Conservation (phyloP, 495 filamentous ascomycete genomes). For the Lepidopterella palustris region DNA sequence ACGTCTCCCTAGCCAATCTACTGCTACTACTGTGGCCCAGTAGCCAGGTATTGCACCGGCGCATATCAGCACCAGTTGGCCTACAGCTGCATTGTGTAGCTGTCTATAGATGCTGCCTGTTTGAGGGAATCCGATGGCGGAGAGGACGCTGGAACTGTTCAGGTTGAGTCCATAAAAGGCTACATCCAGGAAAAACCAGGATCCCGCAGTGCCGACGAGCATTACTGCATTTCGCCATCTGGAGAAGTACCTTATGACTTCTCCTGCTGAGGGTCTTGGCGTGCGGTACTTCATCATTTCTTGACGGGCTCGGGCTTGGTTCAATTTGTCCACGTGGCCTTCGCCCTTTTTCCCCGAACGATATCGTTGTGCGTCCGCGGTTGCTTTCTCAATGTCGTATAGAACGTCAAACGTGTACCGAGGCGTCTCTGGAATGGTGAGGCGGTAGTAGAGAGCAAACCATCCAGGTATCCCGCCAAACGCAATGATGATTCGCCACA, state of each 20-base stretch:
- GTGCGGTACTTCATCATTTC: conserved; percentile 45
- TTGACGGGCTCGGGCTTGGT: conserved; percentile 46
- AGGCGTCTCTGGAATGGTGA: conserved; percentile 80
- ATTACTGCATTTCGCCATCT: conserved; percentile 61
- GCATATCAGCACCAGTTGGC: conserved; percentile 35
- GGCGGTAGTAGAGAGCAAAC: conserved; percentile 73
- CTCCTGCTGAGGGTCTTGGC: conserved; percentile 51
- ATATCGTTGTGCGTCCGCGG: conserved; percentile 54
- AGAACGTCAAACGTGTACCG: conserved; percentile 79
- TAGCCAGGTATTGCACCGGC: conserved; percentile 38
- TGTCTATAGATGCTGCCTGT: conserved; percentile 38
- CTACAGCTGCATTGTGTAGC: conserved; percentile 30
- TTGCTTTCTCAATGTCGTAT: conserved; percentile 62
- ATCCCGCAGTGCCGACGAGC: conserved; percentile 69
- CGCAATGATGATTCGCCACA: conserved; percentile 75
- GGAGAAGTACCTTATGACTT: conserved; percentile 51
- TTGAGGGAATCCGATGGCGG: conserved; percentile 60
- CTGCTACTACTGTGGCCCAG: conserved; percentile 36
- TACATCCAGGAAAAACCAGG: conserved; percentile 73
- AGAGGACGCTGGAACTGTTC: conserved; percentile 56
- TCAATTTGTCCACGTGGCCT: conserved; percentile 54
- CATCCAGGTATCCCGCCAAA: conserved; percentile 71
- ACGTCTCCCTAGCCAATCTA: conserved; percentile 34
- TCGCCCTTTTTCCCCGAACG: conserved; percentile 36
- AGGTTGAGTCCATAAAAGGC: conserved; percentile 76